A percentile compares a stretch with the other conserved stretches of the same genome.
phyloP scores from a whole-genome alignment of 176 grass and related monocot species.

The Aegilops tauschii region DNA sequence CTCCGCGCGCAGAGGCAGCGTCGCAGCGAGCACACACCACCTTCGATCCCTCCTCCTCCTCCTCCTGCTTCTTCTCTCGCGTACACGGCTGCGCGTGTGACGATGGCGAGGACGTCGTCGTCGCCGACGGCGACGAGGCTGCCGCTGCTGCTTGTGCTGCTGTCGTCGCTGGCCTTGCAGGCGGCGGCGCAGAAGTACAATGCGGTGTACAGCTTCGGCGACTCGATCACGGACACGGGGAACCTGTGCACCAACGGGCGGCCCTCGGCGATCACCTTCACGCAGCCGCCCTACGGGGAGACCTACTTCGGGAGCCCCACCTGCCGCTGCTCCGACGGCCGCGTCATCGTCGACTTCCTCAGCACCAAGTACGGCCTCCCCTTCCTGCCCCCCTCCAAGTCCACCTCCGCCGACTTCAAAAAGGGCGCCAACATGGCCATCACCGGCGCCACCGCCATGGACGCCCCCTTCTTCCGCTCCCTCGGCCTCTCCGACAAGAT shows the following conservation, averaged over 20 bases:
- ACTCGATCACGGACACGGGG: conserved; percentile 73
- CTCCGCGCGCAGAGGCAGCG: background rate
- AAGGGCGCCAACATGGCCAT: conserved; percentile 75
- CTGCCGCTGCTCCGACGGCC: conserved; percentile 63
- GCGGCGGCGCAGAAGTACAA: conserved; percentile 54
- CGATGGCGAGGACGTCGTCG: background rate
- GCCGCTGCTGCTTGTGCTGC: background rate
- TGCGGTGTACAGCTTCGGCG: conserved; percentile 76
- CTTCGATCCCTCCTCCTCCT: background rate
- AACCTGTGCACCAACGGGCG: conserved; percentile 56
- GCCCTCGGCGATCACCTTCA: conserved; percentile 60
- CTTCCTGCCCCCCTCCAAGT: conserved; percentile 58
- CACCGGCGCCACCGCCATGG: conserved; percentile 60
- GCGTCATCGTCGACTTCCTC: conserved; percentile 62
- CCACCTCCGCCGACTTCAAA: conserved; percentile 43
- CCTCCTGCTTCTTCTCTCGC: too few relatives aligned
- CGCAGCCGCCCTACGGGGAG: conserved; percentile 66
- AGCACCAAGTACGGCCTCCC: conserved; percentile 46
- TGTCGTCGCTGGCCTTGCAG: background rate
- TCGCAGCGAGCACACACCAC: background rate
- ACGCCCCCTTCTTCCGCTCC: conserved; percentile 50
- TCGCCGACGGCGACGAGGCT: background rate
- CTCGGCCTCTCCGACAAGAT: conserved; percentile 52
- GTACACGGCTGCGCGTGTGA: too few relatives aligned
- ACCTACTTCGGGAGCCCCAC: conserved; percentile 70